These are phyloP conservation scores for Syzygium oleosum DNA, from an alignment of 345 rosid species.

Conservation along the genomic window DNA sequence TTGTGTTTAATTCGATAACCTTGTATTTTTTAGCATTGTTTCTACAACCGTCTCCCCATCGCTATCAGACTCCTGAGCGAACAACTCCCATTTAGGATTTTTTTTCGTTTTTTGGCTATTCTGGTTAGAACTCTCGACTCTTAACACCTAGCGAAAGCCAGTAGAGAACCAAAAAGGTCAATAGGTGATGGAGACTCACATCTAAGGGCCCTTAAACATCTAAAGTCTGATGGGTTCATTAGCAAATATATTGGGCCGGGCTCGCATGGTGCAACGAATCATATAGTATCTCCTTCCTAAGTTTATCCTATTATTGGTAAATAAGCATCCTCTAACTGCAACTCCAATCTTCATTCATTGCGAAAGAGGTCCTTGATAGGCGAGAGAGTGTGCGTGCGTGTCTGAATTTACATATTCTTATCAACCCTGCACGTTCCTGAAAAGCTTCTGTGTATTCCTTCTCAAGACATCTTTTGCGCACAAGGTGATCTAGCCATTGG, in stretches of 20 bases:
- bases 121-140: background rate
- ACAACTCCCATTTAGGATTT: background rate
- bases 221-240: background rate
- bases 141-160: background rate
- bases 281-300: background rate
- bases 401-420: background rate
- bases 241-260: background rate
- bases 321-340: background rate
- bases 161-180: background rate
- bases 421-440: background rate
- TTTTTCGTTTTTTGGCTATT: background rate
- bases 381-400: background rate
- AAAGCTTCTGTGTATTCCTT: background rate
- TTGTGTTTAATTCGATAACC: background rate
- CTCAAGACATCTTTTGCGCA: background rate
- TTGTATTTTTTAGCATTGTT: background rate
- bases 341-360: background rate
- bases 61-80: background rate
- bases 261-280: background rate
- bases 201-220: background rate
- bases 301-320: background rate
- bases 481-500: background rate
- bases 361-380: background rate
- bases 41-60: background rate
- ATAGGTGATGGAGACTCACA: background rate